Conservation (phyloP, 208 protist genomes). For the Trypanosomatidae sp. region DNA sequence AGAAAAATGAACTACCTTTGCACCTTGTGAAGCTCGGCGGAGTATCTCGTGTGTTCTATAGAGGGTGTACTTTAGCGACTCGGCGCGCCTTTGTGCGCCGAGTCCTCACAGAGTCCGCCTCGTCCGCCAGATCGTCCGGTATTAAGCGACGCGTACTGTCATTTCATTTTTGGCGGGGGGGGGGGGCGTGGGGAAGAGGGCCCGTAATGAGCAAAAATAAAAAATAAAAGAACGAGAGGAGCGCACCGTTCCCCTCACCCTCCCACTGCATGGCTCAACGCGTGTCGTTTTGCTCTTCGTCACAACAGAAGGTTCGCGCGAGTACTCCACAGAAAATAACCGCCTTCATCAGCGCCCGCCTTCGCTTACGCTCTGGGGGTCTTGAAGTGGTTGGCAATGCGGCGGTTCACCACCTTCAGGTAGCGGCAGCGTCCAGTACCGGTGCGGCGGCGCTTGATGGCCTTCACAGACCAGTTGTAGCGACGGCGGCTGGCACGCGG, state of each 20-base stretch:
- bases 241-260: no score
- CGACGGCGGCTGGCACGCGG: constrained; percentile 95
- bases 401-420: constrained; percentile 96
- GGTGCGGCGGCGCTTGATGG: constrained; percentile 97
- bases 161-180: neutral
- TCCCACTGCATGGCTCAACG: neutral
- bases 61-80: neutral
- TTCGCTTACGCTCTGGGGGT: constrained; percentile 71
- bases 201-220: neutral
- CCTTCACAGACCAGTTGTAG: constrained; percentile 98
- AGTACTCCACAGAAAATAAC: neutral
- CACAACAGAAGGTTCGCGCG: neutral
- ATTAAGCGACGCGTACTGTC: neutral
- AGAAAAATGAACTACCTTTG: neutral
- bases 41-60: neutral
- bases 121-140: neutral
- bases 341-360: neutral
- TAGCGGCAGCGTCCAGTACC: constrained; percentile 99
- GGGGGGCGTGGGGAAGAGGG: no score
- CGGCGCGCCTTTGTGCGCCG: neutral
- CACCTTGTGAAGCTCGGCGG: no score
- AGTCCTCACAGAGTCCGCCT: neutral
- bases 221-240: constrained; percentile 6
- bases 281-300: no score
- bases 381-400: constrained; percentile 98